phyloP scores from a whole-genome alignment of 1,284 basidiomycete species.

The Malassezia caprae region DNA sequence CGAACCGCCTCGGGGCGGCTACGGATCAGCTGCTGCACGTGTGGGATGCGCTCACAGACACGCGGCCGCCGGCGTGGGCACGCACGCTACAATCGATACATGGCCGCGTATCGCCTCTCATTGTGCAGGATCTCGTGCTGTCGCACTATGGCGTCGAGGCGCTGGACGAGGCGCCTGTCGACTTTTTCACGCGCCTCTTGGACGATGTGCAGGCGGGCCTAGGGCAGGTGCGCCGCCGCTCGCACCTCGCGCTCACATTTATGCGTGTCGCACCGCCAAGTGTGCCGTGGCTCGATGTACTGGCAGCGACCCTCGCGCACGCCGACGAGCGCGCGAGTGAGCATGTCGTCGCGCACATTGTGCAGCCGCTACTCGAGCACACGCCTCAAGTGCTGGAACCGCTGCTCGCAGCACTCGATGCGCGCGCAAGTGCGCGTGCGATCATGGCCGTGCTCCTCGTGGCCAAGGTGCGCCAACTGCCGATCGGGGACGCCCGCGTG shows the following conservation, averaged over 20 bases:
- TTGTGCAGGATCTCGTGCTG: background rate
- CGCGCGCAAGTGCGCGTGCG: background rate
- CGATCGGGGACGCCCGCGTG: conserved; percentile 3
- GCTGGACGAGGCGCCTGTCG: background rate
- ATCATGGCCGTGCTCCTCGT: conserved; percentile 8
- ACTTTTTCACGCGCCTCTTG: conserved; percentile 9
- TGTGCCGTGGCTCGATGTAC: conserved; percentile 1
- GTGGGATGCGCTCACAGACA: background rate
- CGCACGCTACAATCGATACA: background rate
- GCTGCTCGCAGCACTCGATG: background rate
- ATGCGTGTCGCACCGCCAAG: background rate
- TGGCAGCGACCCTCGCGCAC: background rate
- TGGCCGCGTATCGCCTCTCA: background rate
- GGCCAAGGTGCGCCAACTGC: conserved; percentile 10
- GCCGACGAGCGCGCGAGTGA: conserved; percentile 11
- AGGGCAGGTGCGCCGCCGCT: conserved; percentile 12
- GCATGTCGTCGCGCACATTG: conserved; percentile 13
- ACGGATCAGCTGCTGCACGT: background rate
- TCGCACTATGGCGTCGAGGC: background rate
- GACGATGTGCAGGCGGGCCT: conserved; percentile 9
- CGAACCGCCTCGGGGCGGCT: conserved; percentile 3
- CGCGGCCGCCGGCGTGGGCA: background rate
- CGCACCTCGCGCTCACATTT: conserved; percentile 8
- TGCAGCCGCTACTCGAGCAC: conserved; percentile 12
- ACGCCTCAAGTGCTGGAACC: background rate